Conservation (phyloP, 495 filamentous ascomycete genomes). For the Aspergillus homomorphus region DNA sequence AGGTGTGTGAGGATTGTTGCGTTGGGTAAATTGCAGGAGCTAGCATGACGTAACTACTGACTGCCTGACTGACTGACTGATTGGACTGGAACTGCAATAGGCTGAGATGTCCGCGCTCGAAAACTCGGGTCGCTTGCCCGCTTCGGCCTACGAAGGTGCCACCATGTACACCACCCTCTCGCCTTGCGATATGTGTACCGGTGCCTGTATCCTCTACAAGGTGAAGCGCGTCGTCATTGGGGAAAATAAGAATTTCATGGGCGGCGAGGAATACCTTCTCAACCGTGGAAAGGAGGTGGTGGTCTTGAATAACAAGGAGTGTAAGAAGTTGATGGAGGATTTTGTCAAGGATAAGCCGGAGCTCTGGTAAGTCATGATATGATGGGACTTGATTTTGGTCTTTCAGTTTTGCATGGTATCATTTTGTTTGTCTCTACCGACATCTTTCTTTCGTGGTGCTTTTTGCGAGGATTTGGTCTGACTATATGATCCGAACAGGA, state of each 20-base stretch:
- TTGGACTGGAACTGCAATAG: slow-evolving; percentile 34
- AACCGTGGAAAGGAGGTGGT: slow-evolving; percentile 72
- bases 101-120: slow-evolving; percentile 79
- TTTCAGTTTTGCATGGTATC: slow-evolving; percentile 3
- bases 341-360: slow-evolving; percentile 76
- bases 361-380: slow-evolving; percentile 72
- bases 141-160: slow-evolving; percentile 64
- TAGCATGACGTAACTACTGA: not conserved
- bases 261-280: slow-evolving; percentile 71
- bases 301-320: slow-evolving; percentile 65
- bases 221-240: slow-evolving; percentile 79
- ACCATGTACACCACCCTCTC: slow-evolving; percentile 89
- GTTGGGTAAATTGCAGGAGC: too few relatives aligned
- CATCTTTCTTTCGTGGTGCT: not conserved
- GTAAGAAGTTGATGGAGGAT: slow-evolving; percentile 68
- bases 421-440: slow-evolving; percentile 2
- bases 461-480: slow-evolving; percentile 3
- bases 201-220: slow-evolving; percentile 77
- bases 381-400: slow-evolving; percentile 11
- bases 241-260: slow-evolving; percentile 76
- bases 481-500: slow-evolving; percentile 44
- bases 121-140: slow-evolving; percentile 72
- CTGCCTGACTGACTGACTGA: slow-evolving; percentile 1
- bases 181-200: slow-evolving; percentile 87
- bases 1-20: not conserved